A percentile compares a stretch with the other conserved stretches of the same genome.
Evolutionary conservation across 768 basidiomycete species (phyloP).

Genomic region (Trametes maxima): DNA sequence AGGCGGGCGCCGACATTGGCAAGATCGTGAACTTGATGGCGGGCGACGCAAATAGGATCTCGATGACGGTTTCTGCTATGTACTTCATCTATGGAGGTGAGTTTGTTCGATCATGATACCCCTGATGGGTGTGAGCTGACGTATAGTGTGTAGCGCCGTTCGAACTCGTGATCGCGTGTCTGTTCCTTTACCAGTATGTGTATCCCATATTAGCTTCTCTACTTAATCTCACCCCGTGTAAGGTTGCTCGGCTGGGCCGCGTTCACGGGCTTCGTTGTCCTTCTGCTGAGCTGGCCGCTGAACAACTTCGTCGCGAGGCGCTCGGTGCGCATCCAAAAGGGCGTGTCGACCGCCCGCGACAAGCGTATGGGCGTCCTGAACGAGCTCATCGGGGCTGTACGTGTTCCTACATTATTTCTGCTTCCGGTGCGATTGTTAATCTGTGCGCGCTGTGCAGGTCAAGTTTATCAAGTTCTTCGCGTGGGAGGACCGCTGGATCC

Average conservation of each 20-base stretch:
- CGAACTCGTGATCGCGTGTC: slow-evolving; percentile 70
- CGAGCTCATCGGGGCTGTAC: slow-evolving; percentile 71
- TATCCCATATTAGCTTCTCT: neutral
- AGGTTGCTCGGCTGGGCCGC: slow-evolving; percentile 71
- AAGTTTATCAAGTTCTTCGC: slow-evolving; percentile 87
- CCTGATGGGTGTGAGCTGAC: neutral
- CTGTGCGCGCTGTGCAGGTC: slow-evolving; percentile 38
- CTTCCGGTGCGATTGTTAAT: neutral
- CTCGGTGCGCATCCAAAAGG: slow-evolving; percentile 62
- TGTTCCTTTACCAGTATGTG: slow-evolving; percentile 74
- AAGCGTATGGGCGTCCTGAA: slow-evolving; percentile 78
- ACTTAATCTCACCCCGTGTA: neutral
- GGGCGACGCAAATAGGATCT: slow-evolving; percentile 65
- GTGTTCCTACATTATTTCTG: slow-evolving; percentile 21
- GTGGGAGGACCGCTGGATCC: slow-evolving; percentile 79
- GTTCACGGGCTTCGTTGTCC: slow-evolving; percentile 73
- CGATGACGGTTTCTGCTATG: slow-evolving; percentile 53
- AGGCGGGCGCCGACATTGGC: slow-evolving; percentile 81
- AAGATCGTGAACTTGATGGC: slow-evolving; percentile 93
- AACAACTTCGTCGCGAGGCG: slow-evolving; percentile 67
- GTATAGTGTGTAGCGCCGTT: slow-evolving; percentile 56
- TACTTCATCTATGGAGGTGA: slow-evolving; percentile 72
- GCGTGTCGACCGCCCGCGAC: slow-evolving; percentile 62
- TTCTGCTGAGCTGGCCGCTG: slow-evolving; percentile 68
- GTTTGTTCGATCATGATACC: slow-evolving; percentile 23